These are phyloP conservation scores for Verticillium dahliae DNA, from an alignment of 2,329 filamentous ascomycete genomes.

Conservation along the genomic window DNA sequence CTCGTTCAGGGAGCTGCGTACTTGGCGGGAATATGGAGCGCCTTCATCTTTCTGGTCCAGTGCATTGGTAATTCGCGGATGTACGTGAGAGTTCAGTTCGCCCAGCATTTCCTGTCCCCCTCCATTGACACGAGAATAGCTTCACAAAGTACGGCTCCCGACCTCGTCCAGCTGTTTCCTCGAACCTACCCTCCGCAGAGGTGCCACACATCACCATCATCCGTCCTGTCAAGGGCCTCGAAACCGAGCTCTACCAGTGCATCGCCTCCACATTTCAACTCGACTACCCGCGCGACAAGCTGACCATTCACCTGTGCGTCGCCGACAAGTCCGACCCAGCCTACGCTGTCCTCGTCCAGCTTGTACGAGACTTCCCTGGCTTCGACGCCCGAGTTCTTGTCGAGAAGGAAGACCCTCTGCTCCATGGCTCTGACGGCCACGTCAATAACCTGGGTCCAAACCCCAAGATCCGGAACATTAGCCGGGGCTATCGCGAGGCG, in stretches of 20 bases:
- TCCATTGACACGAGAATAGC: constrained; percentile 20
- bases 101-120: neutral
- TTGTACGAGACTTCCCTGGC: constrained; percentile 66
- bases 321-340: constrained; percentile 69
- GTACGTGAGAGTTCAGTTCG: constrained; percentile 28
- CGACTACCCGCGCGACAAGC: constrained; percentile 67
- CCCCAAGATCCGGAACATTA: constrained; percentile 98
- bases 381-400: constrained; percentile 69
- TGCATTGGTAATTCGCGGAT: constrained; percentile 49
- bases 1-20: constrained; percentile 33
- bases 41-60: constrained; percentile 46
- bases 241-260: constrained; percentile 86
- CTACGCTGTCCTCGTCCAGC: constrained; percentile 62
- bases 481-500: constrained; percentile 82
- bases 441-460: constrained; percentile 73
- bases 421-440: constrained; percentile 48
- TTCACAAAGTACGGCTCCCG: constrained; percentile 46
- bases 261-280: constrained; percentile 81
- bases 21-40: constrained; percentile 46
- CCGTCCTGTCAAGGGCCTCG: constrained; percentile 86
- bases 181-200: constrained; percentile 40
- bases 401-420: constrained; percentile 71
- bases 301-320: constrained; percentile 80
- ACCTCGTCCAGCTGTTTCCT: constrained; percentile 42
- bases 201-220: constrained; percentile 85